Base-by-base conservation (phyloP, 2,329 filamentous ascomycete genomes). In the Fusarium sulawesiense region DNA sequence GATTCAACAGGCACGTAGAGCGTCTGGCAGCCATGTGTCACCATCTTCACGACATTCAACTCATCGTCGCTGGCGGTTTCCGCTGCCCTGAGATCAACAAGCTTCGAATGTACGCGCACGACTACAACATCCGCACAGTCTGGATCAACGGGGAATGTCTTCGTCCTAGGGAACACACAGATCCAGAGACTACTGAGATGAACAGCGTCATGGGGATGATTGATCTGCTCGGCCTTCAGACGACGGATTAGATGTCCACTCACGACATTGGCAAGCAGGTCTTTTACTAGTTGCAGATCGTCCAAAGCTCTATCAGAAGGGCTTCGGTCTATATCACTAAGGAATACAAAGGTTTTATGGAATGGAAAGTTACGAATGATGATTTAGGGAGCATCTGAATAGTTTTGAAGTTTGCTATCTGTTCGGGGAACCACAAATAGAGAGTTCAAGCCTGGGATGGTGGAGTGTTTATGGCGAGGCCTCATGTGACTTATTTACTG, bases 31-130 rank as follows among this genome's bases (percentile, higher is more conserved):
- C 49, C 7, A 78, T 88, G 27, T 78, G 82, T 6, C 54, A 60
- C 3, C 71, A 62, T 23, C 76, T 76, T 2, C 68, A 54, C 0
- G 63, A 70, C 20, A 71, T 87, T 3, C 82, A 88, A 73, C 76
- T 88, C 47, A 80, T 88, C 16, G 78, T 86, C 6, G 86, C 86
- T 1, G 87, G 87, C 1, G 86, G 86, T 2, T 79, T 87, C 20
- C 79, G 85, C 45, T 80, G 77, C 45, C 60, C 59, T n/a, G 86
- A 85, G 59, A 74, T 83, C 10, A 34, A 21, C 9, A 54, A 60
- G 4, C 56, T 83, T 11, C 73, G 76, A 7, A 63, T 65, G 11
- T 68, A 57, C 7, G 64, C 84, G 23, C 69, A 67, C n/a, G 23
- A 51, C 14, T 41, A 53, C 30, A 60, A 55, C 8, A 23, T 66